Evolutionary conservation across 1,284 basidiomycete genomes (phyloP), one percentile per base, ranked within the genome.

Genomic region (Paramarasmius palmivorus): DNA sequence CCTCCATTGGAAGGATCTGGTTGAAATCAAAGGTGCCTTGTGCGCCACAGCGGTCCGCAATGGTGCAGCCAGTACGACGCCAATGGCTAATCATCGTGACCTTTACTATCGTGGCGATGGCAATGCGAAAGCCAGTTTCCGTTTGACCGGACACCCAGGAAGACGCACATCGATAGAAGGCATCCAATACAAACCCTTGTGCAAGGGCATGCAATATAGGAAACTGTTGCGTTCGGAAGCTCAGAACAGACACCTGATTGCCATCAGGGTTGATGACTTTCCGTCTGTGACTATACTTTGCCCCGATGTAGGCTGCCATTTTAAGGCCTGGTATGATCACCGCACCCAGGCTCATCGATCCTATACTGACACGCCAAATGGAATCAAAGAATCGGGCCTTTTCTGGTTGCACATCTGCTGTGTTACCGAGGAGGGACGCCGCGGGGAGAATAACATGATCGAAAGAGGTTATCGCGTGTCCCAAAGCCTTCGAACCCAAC

Each of bases 191-290:
- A 49, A 64, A 71, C 1, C 66, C 57, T 49, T 73, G 72, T 3
- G 76, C 68, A 0, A 74, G 50, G 3, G 68, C 72, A 3, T 63
- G 64, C 17, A 76, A 54, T 29, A 77, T 68, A 1, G 77, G 77
- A 7, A 66, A 62, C 41, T 77, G 71, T 56, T 79, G 77, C 0
- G 78, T 80, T 14, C 74, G 68, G 65, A 78, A 79, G 4, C 62
- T 58, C 20, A 77, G 63, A 49, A 65, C 58, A 6, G 59, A 60
- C 2, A 52, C 57, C 5, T 35, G 35, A 12, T 50, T 50, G 17
- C 38, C 23, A 5, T 57, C 54, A 15, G 57, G 61, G 15, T 42
- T 60, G 40, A 12, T 23, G 19, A 78, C 69, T 7, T 52, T 65
- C 0, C 78, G 66, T 14, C 75, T 71, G 37, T 69, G 57, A 49